phyloP scores from a whole-genome alignment of 768 basidiomycete genomes.

The Lanmaoa rubissima region DNA sequence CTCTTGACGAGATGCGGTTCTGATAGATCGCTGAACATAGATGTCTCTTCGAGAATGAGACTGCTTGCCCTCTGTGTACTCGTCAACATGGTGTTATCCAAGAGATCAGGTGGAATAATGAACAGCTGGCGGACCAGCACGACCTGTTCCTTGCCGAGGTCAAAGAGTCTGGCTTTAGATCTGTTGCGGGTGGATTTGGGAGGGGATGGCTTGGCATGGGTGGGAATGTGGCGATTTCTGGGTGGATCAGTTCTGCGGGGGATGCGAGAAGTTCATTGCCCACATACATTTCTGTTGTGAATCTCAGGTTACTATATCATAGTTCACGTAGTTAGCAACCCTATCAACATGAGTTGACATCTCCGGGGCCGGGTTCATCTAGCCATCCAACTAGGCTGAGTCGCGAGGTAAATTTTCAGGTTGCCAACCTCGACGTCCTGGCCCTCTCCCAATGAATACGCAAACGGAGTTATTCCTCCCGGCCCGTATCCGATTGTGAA shows the following conservation, averaged over 20 bases:
- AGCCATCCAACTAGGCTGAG: no score
- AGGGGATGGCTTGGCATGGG: constrained; percentile 50
- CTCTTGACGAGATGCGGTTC: neutral
- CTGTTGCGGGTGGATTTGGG: constrained; percentile 68
- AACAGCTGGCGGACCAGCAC: constrained; percentile 77
- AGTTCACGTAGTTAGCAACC: neutral
- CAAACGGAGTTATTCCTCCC: no score
- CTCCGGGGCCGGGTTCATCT: no score
- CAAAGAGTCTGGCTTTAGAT: constrained; percentile 64
- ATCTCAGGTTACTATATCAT: neutral
- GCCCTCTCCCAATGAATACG: no score
- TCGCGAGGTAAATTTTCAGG: no score
- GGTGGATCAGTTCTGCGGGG: neutral
- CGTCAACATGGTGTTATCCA: constrained; percentile 85
- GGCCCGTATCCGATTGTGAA: no score
- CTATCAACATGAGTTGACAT: no score
- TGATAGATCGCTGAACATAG: constrained; percentile 38
- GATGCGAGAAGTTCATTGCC: neutral
- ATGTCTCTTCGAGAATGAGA: constrained; percentile 85
- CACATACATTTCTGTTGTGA: neutral
- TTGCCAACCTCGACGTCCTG: no score
- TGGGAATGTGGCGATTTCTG: neutral
- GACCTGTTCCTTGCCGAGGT: constrained; percentile 81
- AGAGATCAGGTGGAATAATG: constrained; percentile 87
- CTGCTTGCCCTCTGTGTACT: constrained; percentile 87